A percentile compares a stretch with the other conserved stretches of the same genome.
These are phyloP conservation scores for Epichloe coenophiala DNA, from an alignment of 2,329 filamentous ascomycete genomes.

Conservation along the genomic window DNA sequence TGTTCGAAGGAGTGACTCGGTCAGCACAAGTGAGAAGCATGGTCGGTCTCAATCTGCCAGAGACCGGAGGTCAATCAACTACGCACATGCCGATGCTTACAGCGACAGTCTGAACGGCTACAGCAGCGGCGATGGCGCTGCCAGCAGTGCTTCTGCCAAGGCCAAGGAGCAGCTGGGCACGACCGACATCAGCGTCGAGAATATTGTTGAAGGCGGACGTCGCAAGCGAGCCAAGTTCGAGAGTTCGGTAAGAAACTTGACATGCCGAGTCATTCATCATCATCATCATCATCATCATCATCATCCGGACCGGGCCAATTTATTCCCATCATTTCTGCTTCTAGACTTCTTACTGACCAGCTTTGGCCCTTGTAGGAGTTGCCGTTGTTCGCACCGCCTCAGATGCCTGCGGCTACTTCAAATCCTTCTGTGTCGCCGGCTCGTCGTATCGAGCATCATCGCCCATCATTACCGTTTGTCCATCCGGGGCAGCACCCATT, in stretches of 20 bases:
- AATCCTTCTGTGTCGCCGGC: constrained; percentile 92
- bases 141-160: constrained; percentile 59
- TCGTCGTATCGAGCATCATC: constrained; percentile 60
- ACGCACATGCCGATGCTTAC: constrained; percentile 43
- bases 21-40: constrained; percentile 49
- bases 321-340: too few species aligned
- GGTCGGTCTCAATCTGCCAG: constrained; percentile 56
- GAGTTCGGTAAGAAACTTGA: constrained; percentile 65
- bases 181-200: constrained; percentile 94
- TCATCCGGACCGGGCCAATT: too few species aligned
- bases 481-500: constrained; percentile 69
- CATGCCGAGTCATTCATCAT: too few species aligned
- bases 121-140: constrained; percentile 75
- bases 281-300: neutral
- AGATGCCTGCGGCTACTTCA: constrained; percentile 85
- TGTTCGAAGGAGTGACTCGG: constrained; percentile 66
- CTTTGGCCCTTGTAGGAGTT: constrained; percentile 54
- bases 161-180: constrained; percentile 79
- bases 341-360: neutral
- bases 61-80: constrained; percentile 39
- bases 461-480: constrained; percentile 62
- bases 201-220: constrained; percentile 93
- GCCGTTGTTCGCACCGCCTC: constrained; percentile 84
- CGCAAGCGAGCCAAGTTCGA: constrained; percentile 91
- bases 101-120: constrained; percentile 60